Evolutionary conservation across 1,139 yeast species (phyloP), one percentile per base, ranked within the genome.

Genomic region (Debaryomycetaceae sp.): DNA sequence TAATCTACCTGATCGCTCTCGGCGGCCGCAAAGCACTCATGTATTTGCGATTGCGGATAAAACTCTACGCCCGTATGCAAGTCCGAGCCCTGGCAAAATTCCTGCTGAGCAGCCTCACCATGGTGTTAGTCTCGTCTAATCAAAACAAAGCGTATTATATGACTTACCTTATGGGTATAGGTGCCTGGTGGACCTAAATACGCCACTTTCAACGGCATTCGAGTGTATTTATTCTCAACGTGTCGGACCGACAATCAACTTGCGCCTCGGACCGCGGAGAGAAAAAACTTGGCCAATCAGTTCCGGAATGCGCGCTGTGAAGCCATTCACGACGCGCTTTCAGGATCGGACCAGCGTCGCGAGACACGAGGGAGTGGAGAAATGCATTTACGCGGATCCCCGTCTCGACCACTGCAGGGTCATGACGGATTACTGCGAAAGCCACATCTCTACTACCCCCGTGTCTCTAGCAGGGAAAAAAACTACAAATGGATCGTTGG

Each of bases 101-200:
- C 78, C 46, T 81, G 92, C n/a, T 75, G 44, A 1, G 83, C 83
- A 3, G 94, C 93, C 79, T 75, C 12, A 13, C 10, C 13, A 16
- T 16, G 11, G 22, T 16, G 16, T 23, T 20, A 8, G 21, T 6
- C 8, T 12, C n/a, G 7, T 8, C 8, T 13, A 15, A 25, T 10
- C 13, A 18, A 23, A 12, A 14, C n/a, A 15, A 10, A 18, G n/a
- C n/a, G n/a, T n/a, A n/a, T n/a, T n/a, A 8, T 8, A 19, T 27
- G 5, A 59, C 79, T 26, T 59, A 75, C 87, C 53, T 83, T 92
- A 42, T 86, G 94, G 2, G 96, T 80, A 50, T 85, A 87, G 1
- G 96, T 86, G 2, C 96, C 96, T 30, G 62, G 62, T 0, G 97
- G 97, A 1, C 97, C 97, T 29, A 87, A 53, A 45, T 71, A 87